These are phyloP conservation scores for Ensete ventricosum DNA, from an alignment of 176 grass and related monocot genomes.

Conservation along the genomic window DNA sequence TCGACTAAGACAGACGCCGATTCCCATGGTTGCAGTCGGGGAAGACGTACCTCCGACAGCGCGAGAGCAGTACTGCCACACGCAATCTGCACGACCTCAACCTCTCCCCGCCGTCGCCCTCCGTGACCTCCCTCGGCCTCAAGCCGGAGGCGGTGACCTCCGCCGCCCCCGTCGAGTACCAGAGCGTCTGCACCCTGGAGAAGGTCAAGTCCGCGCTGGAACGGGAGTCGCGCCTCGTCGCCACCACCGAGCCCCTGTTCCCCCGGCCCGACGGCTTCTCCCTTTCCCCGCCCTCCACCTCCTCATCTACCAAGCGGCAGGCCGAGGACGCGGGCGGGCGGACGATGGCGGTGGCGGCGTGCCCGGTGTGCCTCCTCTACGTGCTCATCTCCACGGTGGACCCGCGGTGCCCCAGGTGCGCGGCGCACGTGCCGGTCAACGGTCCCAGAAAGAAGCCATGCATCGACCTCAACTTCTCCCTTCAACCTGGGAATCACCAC, in stretches of 20 bases:
- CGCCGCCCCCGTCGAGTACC: conserved; percentile 30
- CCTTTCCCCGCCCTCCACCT: conserved; percentile 5
- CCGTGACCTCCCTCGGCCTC: background rate
- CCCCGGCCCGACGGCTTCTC: conserved; percentile 42
- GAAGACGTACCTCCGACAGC: conserved; percentile 33
- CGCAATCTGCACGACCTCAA: background rate
- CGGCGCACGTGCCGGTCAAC: conserved; percentile 43
- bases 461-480: conserved; percentile 46
- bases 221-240: conserved; percentile 37
- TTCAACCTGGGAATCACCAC: background rate
- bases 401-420: conserved; percentile 72
- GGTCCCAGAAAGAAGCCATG: conserved; percentile 32
- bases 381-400: conserved; percentile 79
- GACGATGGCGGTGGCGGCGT: conserved; percentile 57
- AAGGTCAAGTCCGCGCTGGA: conserved; percentile 72
- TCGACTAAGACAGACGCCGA: background rate
- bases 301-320: conserved; percentile 32
- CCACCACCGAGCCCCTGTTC: conserved; percentile 18
- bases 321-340: conserved; percentile 22
- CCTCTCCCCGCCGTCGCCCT: background rate
- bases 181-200: conserved; percentile 89
- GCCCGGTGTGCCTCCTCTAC: conserved; percentile 78
- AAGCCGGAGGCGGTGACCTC: background rate
- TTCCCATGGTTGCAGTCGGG: conserved; percentile 24
- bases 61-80: conserved; percentile 3